Conservation (phyloP, 129 eudicot genomes). For the Centaurea solstitialis region DNA sequence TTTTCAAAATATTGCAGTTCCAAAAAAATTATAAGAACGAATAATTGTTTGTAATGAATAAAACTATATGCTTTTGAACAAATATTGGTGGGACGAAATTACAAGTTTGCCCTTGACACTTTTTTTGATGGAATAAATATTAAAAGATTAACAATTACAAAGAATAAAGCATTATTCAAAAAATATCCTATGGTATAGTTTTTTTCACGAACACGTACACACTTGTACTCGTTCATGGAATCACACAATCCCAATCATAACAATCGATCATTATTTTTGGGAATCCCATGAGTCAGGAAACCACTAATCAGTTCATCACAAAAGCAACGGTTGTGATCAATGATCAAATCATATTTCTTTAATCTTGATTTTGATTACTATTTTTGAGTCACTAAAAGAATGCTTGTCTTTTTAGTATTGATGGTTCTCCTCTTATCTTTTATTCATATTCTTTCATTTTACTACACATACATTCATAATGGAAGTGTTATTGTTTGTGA, state of each 20-base stretch:
- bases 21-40: not conserved
- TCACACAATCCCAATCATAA: not conserved
- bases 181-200: slow-evolving; percentile 4
- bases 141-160: not conserved
- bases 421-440: not conserved
- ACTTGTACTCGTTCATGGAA: slow-evolving; percentile 21
- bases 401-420: slow-evolving; percentile 10
- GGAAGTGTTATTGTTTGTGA: not conserved
- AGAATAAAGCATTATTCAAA: slow-evolving; percentile 14
- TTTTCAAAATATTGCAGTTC: not conserved
- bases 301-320: slow-evolving; percentile 25
- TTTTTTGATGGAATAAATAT: not conserved
- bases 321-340: slow-evolving; percentile 27
- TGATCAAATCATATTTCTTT: not conserved
- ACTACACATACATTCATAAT: not conserved
- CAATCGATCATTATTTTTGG: not conserved
- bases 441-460: not conserved
- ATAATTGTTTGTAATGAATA: not conserved
- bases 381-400: not conserved
- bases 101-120: not conserved
- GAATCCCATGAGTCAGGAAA: slow-evolving; percentile 34
- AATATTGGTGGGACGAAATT: not conserved
- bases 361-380: slow-evolving; percentile 16
- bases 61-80: not conserved
- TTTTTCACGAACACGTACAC: slow-evolving; percentile 28